These are phyloP conservation scores for Physcomitrellopsis africana DNA, from an alignment of 225 moss, liverwort and hornwort genomes.

Conservation along the genomic window DNA sequence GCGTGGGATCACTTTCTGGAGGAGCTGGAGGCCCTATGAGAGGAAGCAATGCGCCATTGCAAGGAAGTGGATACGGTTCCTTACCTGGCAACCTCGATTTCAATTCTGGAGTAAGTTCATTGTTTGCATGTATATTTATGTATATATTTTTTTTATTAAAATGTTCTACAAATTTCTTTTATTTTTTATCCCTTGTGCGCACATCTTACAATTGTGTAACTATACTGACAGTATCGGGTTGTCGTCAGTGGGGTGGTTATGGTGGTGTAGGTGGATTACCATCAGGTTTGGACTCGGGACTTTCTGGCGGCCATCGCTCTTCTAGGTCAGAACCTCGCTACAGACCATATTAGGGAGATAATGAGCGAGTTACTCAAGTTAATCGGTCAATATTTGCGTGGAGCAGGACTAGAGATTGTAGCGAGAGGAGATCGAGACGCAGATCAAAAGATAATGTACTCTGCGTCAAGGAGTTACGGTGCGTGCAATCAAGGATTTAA, in stretches of 20 bases:
- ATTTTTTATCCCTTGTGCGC: too few species aligned
- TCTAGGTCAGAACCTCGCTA: constrained; percentile 95
- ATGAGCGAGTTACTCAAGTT: constrained; percentile 8
- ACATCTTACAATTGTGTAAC: background rate
- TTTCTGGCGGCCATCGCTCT: constrained; percentile 68
- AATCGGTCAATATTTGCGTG: constrained; percentile 31
- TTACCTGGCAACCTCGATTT: constrained; percentile 81
- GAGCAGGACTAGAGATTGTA: constrained; percentile 22
- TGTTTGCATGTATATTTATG: constrained; percentile 1
- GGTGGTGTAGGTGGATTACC: constrained; percentile 76
- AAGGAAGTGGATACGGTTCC: constrained; percentile 76
- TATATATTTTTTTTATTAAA: background rate
- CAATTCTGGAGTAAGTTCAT: constrained; percentile 61
- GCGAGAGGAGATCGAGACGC: constrained; percentile 21
- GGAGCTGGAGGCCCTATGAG: constrained; percentile 95
- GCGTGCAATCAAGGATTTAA: constrained; percentile 11
- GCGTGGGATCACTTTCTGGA: constrained; percentile 69
- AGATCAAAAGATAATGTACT: constrained; percentile 24
- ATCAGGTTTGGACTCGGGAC: constrained; percentile 74
- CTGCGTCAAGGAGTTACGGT: background rate
- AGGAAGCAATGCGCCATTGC: constrained; percentile 76
- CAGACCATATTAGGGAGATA: constrained; percentile 74
- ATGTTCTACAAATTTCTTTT: background rate
- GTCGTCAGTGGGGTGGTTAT: constrained; percentile 86
- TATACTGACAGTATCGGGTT: constrained; percentile 20